phyloP scores from a whole-genome alignment of 371 early-diverging fungal species.

The Mortierella sp. region DNA sequence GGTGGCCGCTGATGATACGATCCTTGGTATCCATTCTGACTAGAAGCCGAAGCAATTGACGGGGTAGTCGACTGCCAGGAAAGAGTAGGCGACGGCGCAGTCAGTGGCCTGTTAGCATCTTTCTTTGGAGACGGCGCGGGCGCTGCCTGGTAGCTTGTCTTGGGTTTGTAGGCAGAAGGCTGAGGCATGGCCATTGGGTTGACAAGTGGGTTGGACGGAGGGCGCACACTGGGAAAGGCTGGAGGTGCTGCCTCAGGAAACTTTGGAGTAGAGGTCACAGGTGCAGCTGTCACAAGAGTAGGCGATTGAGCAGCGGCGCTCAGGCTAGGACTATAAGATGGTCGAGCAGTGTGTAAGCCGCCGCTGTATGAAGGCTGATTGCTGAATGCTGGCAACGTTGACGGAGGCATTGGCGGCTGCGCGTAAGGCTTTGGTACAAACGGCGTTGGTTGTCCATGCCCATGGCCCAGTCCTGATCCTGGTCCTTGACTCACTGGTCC shows the following conservation, averaged over 20 bases:
- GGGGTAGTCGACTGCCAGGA: conserved; percentile 19
- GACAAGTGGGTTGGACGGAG: conserved; percentile 8
- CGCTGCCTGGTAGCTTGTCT: conserved; percentile 20
- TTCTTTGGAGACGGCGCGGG: conserved; percentile 42
- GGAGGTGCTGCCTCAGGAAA: conserved; percentile 6
- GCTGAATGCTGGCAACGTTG: conserved; percentile 3
- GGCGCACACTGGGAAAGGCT: conserved; percentile 2
- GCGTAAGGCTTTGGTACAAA: conserved; percentile 19
- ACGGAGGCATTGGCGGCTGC: conserved; percentile 9
- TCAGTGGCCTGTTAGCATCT: conserved; percentile 14
- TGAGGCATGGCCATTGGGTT: conserved; percentile 8
- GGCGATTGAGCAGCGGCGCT: conserved; percentile 18
- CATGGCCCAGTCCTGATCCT: conserved; percentile 7
- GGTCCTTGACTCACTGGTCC: conserved; percentile 6
- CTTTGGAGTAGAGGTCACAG: background rate
- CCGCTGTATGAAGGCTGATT: conserved; percentile 8
- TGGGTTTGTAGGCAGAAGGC: conserved; percentile 21
- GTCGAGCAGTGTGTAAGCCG: conserved; percentile 8
- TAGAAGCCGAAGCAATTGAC: background rate
- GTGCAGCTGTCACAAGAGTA: background rate
- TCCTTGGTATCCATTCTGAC: conserved; percentile 18
- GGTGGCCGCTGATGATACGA: conserved; percentile 34
- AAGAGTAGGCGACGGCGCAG: conserved; percentile 16
- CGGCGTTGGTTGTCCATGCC: conserved; percentile 8
- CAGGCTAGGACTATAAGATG: conserved; percentile 27